These are phyloP conservation scores for Kurtzmaniella fragi DNA, from an alignment of 805 yeast species.

Conservation along the genomic window DNA sequence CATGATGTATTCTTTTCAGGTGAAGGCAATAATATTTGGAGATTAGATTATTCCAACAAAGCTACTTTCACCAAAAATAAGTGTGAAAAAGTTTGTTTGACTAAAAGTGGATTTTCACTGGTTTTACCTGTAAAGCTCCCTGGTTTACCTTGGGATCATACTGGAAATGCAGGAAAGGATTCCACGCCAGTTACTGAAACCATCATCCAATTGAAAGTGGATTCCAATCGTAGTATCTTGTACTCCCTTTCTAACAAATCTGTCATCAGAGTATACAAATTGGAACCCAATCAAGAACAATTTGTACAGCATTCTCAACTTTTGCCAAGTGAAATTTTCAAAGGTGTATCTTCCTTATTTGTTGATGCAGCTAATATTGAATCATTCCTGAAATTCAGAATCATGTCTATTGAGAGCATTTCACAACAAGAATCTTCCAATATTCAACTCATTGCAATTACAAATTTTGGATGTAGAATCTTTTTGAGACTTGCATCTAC, in stretches of 20 bases:
- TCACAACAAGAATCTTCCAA: constrained; percentile 61
- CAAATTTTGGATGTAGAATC: constrained; percentile 79
- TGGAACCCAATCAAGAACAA: constrained; percentile 41
- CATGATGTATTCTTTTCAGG: constrained; percentile 84
- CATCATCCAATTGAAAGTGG: constrained; percentile 63
- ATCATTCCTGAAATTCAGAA: constrained; percentile 43
- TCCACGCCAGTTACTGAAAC: constrained; percentile 43
- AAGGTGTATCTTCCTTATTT: constrained; percentile 44
- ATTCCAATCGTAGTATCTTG: constrained; percentile 68
- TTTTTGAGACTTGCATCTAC: constrained; percentile 48
- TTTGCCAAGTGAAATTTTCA: constrained; percentile 43
- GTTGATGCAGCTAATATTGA: constrained; percentile 55
- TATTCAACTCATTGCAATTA: constrained; percentile 70
- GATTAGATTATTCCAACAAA: constrained; percentile 72
- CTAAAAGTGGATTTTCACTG: constrained; percentile 50
- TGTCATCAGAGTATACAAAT: constrained; percentile 70
- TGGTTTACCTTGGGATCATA: constrained; percentile 20
- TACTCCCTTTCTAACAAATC: constrained; percentile 83
- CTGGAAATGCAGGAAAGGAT: constrained; percentile 2
- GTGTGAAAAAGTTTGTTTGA: constrained; percentile 78
- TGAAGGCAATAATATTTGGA: constrained; percentile 80
- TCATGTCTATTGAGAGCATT: constrained; percentile 61
- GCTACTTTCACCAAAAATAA: constrained; percentile 85
- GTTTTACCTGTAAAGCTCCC: constrained; percentile 33
- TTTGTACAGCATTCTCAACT: constrained; percentile 32